Conservation (phyloP, 345 rosid genomes). For the Eucalyptus pauciflora region DNA sequence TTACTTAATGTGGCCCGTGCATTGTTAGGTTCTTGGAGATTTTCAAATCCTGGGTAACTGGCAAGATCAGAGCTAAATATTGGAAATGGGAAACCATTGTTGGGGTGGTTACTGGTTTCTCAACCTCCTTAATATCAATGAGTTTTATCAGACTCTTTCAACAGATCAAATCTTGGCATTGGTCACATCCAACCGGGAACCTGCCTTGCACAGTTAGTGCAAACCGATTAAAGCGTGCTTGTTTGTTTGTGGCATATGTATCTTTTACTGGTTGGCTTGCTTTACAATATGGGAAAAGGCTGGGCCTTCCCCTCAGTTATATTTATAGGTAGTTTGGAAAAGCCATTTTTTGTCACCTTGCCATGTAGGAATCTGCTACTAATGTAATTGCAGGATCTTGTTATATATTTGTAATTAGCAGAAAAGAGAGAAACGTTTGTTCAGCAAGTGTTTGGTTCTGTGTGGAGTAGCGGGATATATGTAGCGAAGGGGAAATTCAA, state of each 20-base stretch:
- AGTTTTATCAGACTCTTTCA: too few species aligned
- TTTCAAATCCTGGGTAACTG: too few species aligned
- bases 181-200: not conserved
- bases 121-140: too few species aligned
- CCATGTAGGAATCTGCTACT: not conserved
- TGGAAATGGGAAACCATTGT: too few species aligned
- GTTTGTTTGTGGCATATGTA: slow-evolving; percentile 42
- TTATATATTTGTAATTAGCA: not conserved
- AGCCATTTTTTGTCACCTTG: not conserved
- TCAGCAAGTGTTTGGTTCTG: not conserved
- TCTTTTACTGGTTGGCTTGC: slow-evolving; percentile 46
- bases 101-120: too few species aligned
- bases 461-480: not conserved
- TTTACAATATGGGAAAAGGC: slow-evolving; percentile 32
- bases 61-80: too few species aligned
- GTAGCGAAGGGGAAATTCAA: not conserved
- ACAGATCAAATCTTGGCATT: slow-evolving; percentile 21
- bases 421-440: not conserved
- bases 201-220: not conserved
- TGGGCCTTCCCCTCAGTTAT: slow-evolving; percentile 27
- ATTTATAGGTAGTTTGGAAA: not conserved
- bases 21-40: too few species aligned
- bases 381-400: not conserved
- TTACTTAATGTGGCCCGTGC: too few species aligned
- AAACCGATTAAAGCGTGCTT: slow-evolving; percentile 28